Evolutionary conservation across 805 yeast species (phyloP).

Genomic region (Hanseniaspora pseudoguilliermondii): DNA sequence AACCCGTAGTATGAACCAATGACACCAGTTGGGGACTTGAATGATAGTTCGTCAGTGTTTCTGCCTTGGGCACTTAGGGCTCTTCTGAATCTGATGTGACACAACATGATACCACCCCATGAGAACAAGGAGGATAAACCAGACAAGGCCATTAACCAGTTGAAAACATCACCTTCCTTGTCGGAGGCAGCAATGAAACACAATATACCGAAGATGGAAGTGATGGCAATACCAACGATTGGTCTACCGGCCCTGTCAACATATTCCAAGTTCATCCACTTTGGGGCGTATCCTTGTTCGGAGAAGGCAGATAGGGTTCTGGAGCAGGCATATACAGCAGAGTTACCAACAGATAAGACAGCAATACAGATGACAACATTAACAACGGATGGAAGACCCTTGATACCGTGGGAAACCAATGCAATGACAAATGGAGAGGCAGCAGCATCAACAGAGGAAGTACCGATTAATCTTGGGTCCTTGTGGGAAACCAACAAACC

Average conservation of each 20-base stretch:
- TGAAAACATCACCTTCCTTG: constrained; percentile 43
- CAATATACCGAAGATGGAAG: constrained; percentile 43
- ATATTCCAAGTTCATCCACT: constrained; percentile 46
- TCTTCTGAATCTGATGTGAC: constrained; percentile 51
- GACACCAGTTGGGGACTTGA: constrained; percentile 54
- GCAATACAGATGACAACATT: constrained; percentile 58
- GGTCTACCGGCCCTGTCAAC: constrained; percentile 62
- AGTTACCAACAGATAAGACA: constrained; percentile 58
- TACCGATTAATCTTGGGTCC: constrained; percentile 34
- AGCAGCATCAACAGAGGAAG: constrained; percentile 43
- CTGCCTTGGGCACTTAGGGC: constrained; percentile 59
- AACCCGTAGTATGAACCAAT: constrained; percentile 56
- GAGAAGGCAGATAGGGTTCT: constrained; percentile 54
- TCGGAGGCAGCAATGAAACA: constrained; percentile 46
- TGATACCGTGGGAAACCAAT: constrained; percentile 47
- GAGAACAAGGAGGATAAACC: constrained; percentile 52
- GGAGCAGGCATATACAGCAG: constrained; percentile 56
- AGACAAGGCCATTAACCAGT: constrained; percentile 52
- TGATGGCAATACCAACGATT: constrained; percentile 39
- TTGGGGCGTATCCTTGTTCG: constrained; percentile 42
- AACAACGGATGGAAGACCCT: constrained; percentile 50
- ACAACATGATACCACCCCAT: constrained; percentile 48
- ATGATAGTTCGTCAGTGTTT: constrained; percentile 51
- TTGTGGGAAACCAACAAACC: constrained; percentile 38
- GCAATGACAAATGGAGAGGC: constrained; percentile 76